Base-by-base conservation (phyloP, 257 asterid species). In the Ocimum tenuiflorum region DNA sequence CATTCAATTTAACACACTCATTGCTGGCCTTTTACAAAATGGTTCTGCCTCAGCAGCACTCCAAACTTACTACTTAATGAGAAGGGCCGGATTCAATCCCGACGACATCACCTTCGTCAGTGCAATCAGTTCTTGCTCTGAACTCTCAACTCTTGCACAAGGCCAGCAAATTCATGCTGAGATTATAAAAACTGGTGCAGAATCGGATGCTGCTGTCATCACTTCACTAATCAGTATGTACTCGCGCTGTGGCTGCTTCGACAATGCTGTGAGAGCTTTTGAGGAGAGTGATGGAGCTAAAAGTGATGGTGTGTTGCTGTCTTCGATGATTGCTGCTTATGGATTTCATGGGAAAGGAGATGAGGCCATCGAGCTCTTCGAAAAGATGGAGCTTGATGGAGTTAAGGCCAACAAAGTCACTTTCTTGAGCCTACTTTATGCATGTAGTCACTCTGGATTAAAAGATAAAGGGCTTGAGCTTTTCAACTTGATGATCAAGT, bases 141-240 rank as follows among this genome's bases (percentile, higher is more conserved):
- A 89, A 70, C 65, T 89, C 14, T 91, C 94, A 3, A 85, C 92
- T 36, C 88, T 92, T 4, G 95, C 95, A 7, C 97, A 87, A 62
- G 96, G 97, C 38, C 96, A 78, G 85, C 97, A 92, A 78, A 77
- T 92, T 76, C 98, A 92, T 47, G 82, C 94, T 6, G 98, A 92
- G 57, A 86, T 70, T 8, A 70, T 87, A 39, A 92, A 87, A 76
- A 74, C 84, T 0, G 96, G 98, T 54, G 86, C 82, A 3, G 31
- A 53, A 7, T 80, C 79, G 4, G 87, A 36, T 69, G 80, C 83
- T 64, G 74, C 96, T 7, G 88, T 87, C 70, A 68, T 74, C 42
- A 89, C 94, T 67, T 85, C 98, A 3, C 73, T 92, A 29, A 77
- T 92, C 45, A 89, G 91, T 80, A 87, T 89, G 98, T 92, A 92